A percentile compares a stretch with the other conserved stretches of the same genome.
phyloP scores from a whole-genome alignment of 768 basidiomycete species.

The Jaapia argillacea region DNA sequence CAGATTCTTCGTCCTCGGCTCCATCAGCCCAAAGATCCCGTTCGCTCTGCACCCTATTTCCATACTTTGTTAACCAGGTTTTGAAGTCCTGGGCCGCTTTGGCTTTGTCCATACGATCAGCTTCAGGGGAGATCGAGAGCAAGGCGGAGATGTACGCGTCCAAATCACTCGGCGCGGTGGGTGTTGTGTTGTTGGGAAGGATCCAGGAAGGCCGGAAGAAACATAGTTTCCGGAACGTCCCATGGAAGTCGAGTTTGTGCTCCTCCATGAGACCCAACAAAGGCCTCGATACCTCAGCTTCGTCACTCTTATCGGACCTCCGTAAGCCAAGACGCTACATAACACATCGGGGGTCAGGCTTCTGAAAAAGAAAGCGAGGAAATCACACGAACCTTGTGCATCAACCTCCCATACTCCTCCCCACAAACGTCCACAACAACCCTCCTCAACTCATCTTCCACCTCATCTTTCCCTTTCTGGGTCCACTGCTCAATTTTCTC shows the following conservation, averaged over 20 bases:
- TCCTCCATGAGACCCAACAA: conserved; percentile 66
- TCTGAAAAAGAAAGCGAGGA: too few species aligned
- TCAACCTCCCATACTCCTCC: conserved; percentile 52
- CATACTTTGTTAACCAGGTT: conserved; percentile 57
- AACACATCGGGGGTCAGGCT: too few species aligned
- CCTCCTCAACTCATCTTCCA: conserved; percentile 51
- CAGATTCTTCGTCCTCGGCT: conserved; percentile 16
- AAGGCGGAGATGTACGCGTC: conserved; percentile 33
- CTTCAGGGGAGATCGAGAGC: conserved; percentile 37
- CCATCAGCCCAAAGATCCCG: conserved; percentile 12
- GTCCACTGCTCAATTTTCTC: conserved; percentile 57
- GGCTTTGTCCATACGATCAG: conserved; percentile 30
- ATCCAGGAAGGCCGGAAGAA: conserved; percentile 42
- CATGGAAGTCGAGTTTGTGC: conserved; percentile 80
- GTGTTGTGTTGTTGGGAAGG: conserved; percentile 5
- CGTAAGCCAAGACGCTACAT: conserved; percentile 69
- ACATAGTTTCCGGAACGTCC: conserved; percentile 67
- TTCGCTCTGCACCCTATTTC: conserved; percentile 46
- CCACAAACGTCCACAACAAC: conserved; percentile 50
- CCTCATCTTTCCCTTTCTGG: conserved; percentile 38
- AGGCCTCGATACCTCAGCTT: conserved; percentile 46
- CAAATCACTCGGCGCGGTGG: conserved; percentile 10
- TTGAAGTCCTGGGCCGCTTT: conserved; percentile 43
- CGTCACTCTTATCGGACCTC: conserved; percentile 45
- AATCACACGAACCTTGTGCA: conserved; percentile 58